Evolutionary conservation across 768 basidiomycete species (phyloP).

Genomic region (Pleurotus eryngii): DNA sequence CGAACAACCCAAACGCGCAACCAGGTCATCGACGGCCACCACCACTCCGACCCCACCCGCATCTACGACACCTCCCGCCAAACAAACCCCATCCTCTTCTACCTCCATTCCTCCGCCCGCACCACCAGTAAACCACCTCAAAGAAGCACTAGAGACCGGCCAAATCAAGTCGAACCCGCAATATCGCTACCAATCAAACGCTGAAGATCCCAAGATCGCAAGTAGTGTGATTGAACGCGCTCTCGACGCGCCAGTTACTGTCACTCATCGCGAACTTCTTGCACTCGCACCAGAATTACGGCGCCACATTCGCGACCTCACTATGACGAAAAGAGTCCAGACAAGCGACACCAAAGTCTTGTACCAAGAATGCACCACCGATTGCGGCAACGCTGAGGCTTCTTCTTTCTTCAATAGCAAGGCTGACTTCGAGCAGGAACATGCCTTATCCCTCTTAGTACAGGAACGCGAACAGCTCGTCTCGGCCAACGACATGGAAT

Average conservation of each 20-base stretch:
- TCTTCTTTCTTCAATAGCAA: neutral
- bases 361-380: neutral
- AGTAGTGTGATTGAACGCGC: slow-evolving; percentile 6
- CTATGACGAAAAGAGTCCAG: slow-evolving; percentile 7
- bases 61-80: neutral
- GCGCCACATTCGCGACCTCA: slow-evolving; percentile 11
- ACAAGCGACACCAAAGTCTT: neutral
- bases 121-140: neutral
- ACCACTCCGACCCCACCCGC: neutral
- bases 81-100: neutral
- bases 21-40: neutral
- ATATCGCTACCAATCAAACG: slow-evolving; percentile 10
- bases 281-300: slow-evolving; percentile 14
- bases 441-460: neutral
- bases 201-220: slow-evolving; percentile 11
- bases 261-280: slow-evolving; percentile 14
- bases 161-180: slow-evolving; percentile 7
- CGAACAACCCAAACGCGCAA: neutral
- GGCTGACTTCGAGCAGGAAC: neutral
- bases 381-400: neutral
- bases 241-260: slow-evolving; percentile 11
- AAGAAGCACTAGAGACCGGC: neutral
- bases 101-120: neutral
- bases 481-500: slow-evolving; percentile 12
- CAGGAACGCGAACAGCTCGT: neutral